These are phyloP conservation scores for Amylocystis lapponica DNA, from an alignment of 768 basidiomycete genomes.

Conservation along the genomic window DNA sequence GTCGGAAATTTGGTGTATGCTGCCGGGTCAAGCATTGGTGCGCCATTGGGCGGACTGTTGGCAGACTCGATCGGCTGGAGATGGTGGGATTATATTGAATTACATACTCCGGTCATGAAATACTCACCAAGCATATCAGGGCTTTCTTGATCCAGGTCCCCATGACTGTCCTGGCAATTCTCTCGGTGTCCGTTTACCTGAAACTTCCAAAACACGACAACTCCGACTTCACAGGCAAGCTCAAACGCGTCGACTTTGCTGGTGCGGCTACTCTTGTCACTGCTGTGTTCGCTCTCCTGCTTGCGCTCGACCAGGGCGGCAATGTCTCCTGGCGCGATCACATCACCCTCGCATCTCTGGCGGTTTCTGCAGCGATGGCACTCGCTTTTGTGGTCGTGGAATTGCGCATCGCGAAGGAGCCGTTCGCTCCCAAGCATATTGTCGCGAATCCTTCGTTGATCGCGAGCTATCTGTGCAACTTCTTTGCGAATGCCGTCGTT, in stretches of 20 bases:
- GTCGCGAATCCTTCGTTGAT: slow-evolving; percentile 43
- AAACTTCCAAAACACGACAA: slow-evolving; percentile 40
- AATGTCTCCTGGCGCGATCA: slow-evolving; percentile 26
- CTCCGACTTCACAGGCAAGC: slow-evolving; percentile 41
- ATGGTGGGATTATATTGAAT: slow-evolving; percentile 38
- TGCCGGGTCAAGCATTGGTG: slow-evolving; percentile 50
- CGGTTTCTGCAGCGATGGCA: slow-evolving; percentile 10
- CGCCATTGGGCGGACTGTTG: slow-evolving; percentile 58
- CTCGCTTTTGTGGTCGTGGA: slow-evolving; percentile 41
- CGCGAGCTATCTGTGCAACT: slow-evolving; percentile 52
- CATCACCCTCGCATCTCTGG: slow-evolving; percentile 16
- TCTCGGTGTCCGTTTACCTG: slow-evolving; percentile 48
- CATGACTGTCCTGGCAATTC: slow-evolving; percentile 45
- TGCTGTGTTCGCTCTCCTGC: slow-evolving; percentile 51
- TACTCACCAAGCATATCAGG: slow-evolving; percentile 35
- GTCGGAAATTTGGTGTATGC: slow-evolving; percentile 57
- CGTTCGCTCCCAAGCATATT: slow-evolving; percentile 53
- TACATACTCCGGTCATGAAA: too few relatives aligned
- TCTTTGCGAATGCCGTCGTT: slow-evolving; percentile 44
- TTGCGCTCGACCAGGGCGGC: slow-evolving; percentile 44
- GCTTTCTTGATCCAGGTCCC: slow-evolving; percentile 60
- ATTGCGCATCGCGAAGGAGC: slow-evolving; percentile 46
- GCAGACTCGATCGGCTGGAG: slow-evolving; percentile 64
- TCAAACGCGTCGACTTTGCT: slow-evolving; percentile 57
- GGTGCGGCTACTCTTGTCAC: slow-evolving; percentile 52